Evolutionary conservation across 169 alveolate genomes (phyloP).

Genomic region (Theileria parva): DNA sequence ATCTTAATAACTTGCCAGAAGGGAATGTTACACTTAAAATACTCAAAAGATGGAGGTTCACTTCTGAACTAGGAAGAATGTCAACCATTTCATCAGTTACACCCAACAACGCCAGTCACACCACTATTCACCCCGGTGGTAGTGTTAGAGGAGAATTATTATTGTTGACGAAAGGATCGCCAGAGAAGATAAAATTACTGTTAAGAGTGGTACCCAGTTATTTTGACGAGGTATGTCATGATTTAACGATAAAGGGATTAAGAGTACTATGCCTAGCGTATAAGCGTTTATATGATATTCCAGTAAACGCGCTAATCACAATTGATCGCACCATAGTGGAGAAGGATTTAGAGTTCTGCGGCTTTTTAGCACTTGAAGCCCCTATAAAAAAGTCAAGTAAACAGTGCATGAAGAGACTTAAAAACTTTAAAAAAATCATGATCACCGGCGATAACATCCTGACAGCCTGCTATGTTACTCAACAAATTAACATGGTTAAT

Average conservation of each 20-base stretch:
- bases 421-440: slow-evolving; percentile 88
- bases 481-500: neutral
- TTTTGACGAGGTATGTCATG: slow-evolving; percentile 81
- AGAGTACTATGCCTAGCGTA: slow-evolving; percentile 80
- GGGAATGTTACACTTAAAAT: slow-evolving; percentile 33
- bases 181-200: slow-evolving; percentile 87
- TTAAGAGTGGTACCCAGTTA: slow-evolving; percentile 86
- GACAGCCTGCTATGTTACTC: slow-evolving; percentile 95
- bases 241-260: slow-evolving; percentile 88
- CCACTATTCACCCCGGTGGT: neutral
- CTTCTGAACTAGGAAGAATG: slow-evolving; percentile 87
- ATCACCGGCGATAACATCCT: slow-evolving; percentile 98
- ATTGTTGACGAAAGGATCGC: slow-evolving; percentile 94
- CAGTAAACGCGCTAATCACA: slow-evolving; percentile 40
- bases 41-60: slow-evolving; percentile 80
- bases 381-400: slow-evolving; percentile 90
- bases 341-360: slow-evolving; percentile 88
- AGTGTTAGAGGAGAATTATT: slow-evolving; percentile 33
- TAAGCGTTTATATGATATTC: slow-evolving; percentile 36
- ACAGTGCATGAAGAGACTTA: slow-evolving; percentile 80
- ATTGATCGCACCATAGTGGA: slow-evolving; percentile 87
- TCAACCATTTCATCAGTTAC: slow-evolving; percentile 31
- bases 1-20: slow-evolving; percentile 19
- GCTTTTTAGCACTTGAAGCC: slow-evolving; percentile 92
- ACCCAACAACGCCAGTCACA: slow-evolving; percentile 18